Evolutionary conservation across 306 rosid species (phyloP).

Genomic region (Luffa aegyptiaca): DNA sequence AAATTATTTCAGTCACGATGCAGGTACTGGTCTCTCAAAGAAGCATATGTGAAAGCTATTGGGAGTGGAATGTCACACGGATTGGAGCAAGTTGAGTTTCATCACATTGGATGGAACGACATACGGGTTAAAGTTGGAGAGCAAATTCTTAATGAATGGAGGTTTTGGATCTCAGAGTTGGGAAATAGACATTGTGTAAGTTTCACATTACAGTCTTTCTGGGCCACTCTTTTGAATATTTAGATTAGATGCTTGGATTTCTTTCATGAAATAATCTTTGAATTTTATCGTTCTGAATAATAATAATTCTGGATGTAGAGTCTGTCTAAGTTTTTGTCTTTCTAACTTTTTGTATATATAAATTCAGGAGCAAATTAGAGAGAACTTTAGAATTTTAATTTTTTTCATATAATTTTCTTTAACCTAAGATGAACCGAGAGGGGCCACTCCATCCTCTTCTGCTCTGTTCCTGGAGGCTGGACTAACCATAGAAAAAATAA

Average conservation of each 20-base stretch:
- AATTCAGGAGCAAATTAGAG: not conserved
- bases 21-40: conserved; percentile 90
- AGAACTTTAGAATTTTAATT: not conserved
- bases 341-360: not conserved
- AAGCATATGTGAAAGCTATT: conserved; percentile 78
- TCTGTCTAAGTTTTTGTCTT: not conserved
- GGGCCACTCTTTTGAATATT: not conserved
- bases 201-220: not conserved
- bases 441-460: not conserved
- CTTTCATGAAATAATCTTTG: not conserved
- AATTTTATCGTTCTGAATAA: not conserved
- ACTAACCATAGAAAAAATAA: not conserved
- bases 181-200: conserved; percentile 66
- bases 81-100: conserved; percentile 66
- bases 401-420: not conserved
- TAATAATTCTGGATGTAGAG: not conserved
- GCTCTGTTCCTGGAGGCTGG: not conserved
- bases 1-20: not conserved
- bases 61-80: conserved; percentile 63
- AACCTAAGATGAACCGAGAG: not conserved
- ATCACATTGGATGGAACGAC: conserved; percentile 43
- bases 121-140: conserved; percentile 49
- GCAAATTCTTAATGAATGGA: conserved; percentile 47
- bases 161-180: conserved; percentile 59
- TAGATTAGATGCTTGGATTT: not conserved